Evolutionary conservation across 176 grass and related monocot genomes (phyloP), one percentile per base, ranked within the genome.

Genomic region (Chrysopogon serrulatus): DNA sequence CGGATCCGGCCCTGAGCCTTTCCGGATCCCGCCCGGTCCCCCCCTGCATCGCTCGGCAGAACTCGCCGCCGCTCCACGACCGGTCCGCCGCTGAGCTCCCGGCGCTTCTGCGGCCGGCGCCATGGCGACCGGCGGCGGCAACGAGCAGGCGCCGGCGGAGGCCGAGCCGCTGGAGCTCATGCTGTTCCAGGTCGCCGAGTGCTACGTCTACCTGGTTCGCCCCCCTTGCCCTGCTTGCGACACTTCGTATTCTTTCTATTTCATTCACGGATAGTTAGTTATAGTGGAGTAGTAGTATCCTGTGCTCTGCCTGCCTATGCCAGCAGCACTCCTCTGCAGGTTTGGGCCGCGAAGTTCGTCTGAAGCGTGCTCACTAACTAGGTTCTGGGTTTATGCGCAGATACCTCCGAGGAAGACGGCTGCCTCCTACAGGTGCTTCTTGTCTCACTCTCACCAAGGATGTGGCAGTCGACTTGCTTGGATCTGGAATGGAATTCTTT

Each of bases 131-230:
- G 69, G 27, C 71, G 69, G 60, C 74, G 67, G 71, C 84, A 56
- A 41, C 27, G 88, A 90, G 65, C 82, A 76, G 49, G 36, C 71
- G 34, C 31, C 59, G 49, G 54, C 66, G 48, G 48, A 62, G 40
- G 61, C 81, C 49, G 88, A 94, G 80, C 87, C 93, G 61, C 57
- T 96, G 54, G 96, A 99, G 90, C 83, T 99, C 68, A 87, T 92
- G 76, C 90, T 99, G 60, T 99, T 99, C 90, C 91, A 94, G 87
- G 91, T 93, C 43, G 68, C 79, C 59, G 96, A 94, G 86, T 96
- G 93, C 86, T 99, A 99, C 77, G 96, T 96, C 77, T 99, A 99
- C 87, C 91, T 99, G 96, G 96, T 99, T 83, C 59, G 71, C 34
- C 4, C 23, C 49, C 10, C 21, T 8, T 64, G 26, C 28, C 56